Evolutionary conservation across 805 yeast species (phyloP), one percentile per base, ranked within the genome.

Genomic region (Starmerella cellae): DNA sequence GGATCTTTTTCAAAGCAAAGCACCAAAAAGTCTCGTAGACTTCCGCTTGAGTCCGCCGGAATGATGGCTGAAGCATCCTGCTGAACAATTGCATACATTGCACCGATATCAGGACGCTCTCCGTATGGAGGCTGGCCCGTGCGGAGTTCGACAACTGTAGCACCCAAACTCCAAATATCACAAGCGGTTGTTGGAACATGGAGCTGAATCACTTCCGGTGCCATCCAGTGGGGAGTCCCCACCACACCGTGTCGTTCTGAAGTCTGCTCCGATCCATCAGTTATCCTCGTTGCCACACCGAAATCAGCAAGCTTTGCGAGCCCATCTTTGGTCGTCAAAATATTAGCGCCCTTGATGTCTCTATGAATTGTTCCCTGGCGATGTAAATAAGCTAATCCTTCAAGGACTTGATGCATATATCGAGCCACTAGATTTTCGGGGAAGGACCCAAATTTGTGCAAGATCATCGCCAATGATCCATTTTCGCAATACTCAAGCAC

Each of bases 201-300:
- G 52, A 84, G 77, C 33, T 78, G 67, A 3, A 91, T 81, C 2
- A 93, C 77, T 57, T 91, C 98, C 0, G 98, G 98, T 0, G 98
- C 96, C 95, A 91, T 87, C 97, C 97, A 91, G 57, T 88, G 82
- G 0, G 96, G 94, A 0, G 97, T 84, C 1, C 98, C 98, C 14
- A 74, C 75, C 2, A 70, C 67, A 6, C 56, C 42, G 26, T 53
- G 46, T 26, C 46, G 31, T n/a, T 45, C 39, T 17, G 38, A 39
- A 37, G 45, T 39, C 17, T 32, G 35, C 14, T 35, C 35, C 5
- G 39, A 28, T 3, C 39, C 45, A 55, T 57, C n/a, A 44, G 45
- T 35, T 53, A 47, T 45, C 10, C 47, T 40, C 4, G 79, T 71
- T 17, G 87, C 82, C 6, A 81, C 82, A 1, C 91, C 91, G 56